A percentile compares a stretch with the other conserved stretches of the same genome.
Conservation (phyloP, 257 asterid genomes). For the Nicotiana benthamiana region DNA sequence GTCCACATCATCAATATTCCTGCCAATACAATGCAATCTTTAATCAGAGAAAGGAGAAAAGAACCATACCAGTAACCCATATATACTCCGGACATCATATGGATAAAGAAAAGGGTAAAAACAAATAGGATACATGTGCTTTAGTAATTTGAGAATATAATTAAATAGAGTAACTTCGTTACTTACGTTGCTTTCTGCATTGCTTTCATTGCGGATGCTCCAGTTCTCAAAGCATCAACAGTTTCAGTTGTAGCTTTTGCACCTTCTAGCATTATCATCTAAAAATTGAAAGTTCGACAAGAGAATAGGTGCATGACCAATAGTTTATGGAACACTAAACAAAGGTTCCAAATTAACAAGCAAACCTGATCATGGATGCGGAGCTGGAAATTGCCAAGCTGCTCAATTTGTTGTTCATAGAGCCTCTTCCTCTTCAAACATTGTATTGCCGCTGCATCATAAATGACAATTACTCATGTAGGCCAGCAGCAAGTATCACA, state of each 20-base stretch:
- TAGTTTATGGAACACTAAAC: neutral
- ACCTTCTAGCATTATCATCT: slow-evolving; percentile 50
- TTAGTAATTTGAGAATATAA: neutral
- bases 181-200: slow-evolving; percentile 50
- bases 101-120: neutral
- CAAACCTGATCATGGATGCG: slow-evolving; percentile 33
- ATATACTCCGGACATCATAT: neutral
- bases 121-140: neutral
- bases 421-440: slow-evolving; percentile 31
- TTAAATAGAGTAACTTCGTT: neutral
- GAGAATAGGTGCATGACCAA: neutral
- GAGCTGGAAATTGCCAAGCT: slow-evolving; percentile 26
- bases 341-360: neutral
- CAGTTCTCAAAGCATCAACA: slow-evolving; percentile 45
- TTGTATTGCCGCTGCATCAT: slow-evolving; percentile 26
- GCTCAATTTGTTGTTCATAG: slow-evolving; percentile 29
- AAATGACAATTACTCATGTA: neutral
- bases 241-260: slow-evolving; percentile 56
- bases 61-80: neutral
- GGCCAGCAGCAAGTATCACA: neutral
- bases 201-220: slow-evolving; percentile 49
- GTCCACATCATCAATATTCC: slow-evolving; percentile 35
- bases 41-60: neutral
- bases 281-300: neutral
- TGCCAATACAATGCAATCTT: slow-evolving; percentile 4